phyloP scores from a whole-genome alignment of 495 filamentous ascomycete species.

The Aspergillus bridgeri region DNA sequence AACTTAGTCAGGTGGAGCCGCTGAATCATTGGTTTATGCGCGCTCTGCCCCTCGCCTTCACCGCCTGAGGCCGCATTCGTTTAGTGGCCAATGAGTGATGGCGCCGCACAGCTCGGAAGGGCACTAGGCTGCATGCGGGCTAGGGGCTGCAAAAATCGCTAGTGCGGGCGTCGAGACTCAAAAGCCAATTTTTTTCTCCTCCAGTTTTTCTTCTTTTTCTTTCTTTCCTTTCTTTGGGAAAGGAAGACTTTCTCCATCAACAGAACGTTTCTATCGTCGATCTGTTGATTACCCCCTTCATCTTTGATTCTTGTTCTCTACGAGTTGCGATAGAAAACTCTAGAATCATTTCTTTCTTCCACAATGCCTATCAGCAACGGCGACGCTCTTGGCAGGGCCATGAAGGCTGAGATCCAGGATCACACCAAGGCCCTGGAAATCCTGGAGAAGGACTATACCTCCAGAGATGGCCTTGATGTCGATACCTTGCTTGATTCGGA shows the following conservation, averaged over 20 bases:
- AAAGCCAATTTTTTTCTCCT: constrained; percentile 37
- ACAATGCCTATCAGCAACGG: constrained; percentile 72
- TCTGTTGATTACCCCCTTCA: constrained; percentile 42
- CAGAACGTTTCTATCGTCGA: constrained; percentile 43
- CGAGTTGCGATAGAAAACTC: constrained; percentile 22
- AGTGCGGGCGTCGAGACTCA: constrained; percentile 21
- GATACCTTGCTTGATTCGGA: constrained; percentile 81
- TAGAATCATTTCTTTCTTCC: constrained; percentile 29
- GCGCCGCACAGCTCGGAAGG: constrained; percentile 2
- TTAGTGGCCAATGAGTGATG: constrained; percentile 33
- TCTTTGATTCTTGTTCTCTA: constrained; percentile 16
- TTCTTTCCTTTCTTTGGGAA: constrained; percentile 55
- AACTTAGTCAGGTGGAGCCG: too few relatives aligned
- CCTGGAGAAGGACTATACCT: constrained; percentile 66
- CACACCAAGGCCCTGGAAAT: constrained; percentile 70
- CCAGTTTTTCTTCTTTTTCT: constrained; percentile 43
- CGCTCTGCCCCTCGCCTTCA: constrained; percentile 18
- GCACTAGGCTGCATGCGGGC: constrained; percentile 23
- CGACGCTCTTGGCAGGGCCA: constrained; percentile 43
- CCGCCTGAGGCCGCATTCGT: constrained; percentile 34
- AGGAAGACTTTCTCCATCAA: constrained; percentile 52
- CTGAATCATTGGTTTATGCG: too few relatives aligned
- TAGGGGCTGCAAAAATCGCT: constrained; percentile 12
- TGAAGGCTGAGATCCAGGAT: constrained; percentile 51
- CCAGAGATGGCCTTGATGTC: constrained; percentile 79